These are phyloP conservation scores for Mallotus nudiflorus DNA, from an alignment of 345 rosid genomes.

Conservation along the genomic window DNA sequence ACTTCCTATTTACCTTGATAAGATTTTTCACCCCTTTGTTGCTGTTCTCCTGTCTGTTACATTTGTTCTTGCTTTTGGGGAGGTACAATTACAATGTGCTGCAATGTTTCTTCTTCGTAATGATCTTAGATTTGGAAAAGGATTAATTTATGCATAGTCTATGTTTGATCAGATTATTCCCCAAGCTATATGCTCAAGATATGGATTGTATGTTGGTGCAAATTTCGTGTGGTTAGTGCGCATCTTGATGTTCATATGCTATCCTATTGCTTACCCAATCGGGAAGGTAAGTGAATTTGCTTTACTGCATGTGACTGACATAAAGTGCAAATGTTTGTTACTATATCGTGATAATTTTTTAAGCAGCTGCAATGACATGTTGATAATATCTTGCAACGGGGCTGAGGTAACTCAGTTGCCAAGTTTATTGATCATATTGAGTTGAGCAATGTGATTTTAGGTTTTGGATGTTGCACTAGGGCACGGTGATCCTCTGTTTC, in stretches of 20 bases:
- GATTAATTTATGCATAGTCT: neutral
- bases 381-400: neutral
- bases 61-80: constrained; percentile 32
- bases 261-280: constrained; percentile 32
- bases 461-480: constrained; percentile 29
- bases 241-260: constrained; percentile 33
- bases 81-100: constrained; percentile 12
- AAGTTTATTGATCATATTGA: neutral
- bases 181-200: constrained; percentile 34
- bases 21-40: constrained; percentile 28
- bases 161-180: constrained; percentile 25
- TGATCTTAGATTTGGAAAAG: neutral
- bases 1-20: constrained; percentile 33
- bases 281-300: constrained; percentile 21
- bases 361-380: neutral
- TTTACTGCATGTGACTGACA: no score
- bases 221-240: constrained; percentile 35
- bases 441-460: constrained; percentile 17
- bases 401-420: neutral
- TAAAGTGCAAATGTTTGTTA: neutral
- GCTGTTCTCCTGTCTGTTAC: constrained; percentile 38
- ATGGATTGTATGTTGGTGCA: constrained; percentile 30
- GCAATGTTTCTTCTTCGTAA: neutral
- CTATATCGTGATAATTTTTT: no score
- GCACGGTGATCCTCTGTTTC: constrained; percentile 27